These are phyloP conservation scores for Tulasnella sp. DNA, from an alignment of 768 basidiomycete species.

Conservation along the genomic window DNA sequence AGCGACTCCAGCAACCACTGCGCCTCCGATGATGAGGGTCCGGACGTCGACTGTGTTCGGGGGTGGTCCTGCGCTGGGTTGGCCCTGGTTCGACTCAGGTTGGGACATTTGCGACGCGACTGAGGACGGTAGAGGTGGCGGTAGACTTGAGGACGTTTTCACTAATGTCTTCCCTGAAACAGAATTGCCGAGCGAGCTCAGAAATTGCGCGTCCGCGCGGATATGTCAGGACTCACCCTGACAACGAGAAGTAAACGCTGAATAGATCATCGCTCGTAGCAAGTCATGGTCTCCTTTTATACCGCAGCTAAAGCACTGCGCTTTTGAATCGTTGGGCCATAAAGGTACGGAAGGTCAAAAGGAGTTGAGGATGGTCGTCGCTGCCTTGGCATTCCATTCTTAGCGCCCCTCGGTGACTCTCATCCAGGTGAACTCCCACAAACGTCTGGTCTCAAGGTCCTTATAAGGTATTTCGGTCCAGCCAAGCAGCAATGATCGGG, in stretches of 20 bases:
- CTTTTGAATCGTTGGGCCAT: not conserved
- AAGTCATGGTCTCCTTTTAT: not conserved
- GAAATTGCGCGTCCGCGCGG: not conserved
- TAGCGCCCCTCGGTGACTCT: not conserved
- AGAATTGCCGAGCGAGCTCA: not conserved
- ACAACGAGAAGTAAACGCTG: not conserved
- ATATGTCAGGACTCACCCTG: not conserved
- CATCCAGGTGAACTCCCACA: not conserved
- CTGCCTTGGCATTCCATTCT: no score
- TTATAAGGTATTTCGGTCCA: not conserved
- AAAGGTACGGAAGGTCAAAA: not conserved
- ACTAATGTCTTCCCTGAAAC: not conserved
- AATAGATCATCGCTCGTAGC: not conserved
- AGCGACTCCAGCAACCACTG: not conserved
- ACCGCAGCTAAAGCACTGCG: not conserved
- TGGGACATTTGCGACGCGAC: not conserved
- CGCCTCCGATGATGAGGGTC: not conserved
- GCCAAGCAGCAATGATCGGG: not conserved
- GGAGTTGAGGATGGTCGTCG: not conserved
- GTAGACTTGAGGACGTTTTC: not conserved
- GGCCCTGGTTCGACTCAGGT: not conserved
- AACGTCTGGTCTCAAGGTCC: not conserved
- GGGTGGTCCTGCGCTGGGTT: not conserved
- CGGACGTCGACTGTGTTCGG: not conserved
- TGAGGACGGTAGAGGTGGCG: not conserved